Conservation (phyloP, 805 yeast species). For the Ogataea saltuana region DNA sequence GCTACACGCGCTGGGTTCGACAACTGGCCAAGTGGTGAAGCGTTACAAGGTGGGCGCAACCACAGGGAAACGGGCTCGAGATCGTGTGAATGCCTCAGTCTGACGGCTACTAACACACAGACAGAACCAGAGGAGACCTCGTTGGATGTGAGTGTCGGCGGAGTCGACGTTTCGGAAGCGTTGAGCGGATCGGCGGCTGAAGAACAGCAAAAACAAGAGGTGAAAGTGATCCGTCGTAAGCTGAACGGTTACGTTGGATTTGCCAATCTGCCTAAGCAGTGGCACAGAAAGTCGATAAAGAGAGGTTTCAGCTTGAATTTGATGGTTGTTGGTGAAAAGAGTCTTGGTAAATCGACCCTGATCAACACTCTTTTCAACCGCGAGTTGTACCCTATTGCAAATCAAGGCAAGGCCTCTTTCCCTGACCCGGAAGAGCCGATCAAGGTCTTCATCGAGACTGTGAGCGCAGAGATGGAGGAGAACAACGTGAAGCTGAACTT, state of each 20-base stretch:
- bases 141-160: constrained; percentile 12
- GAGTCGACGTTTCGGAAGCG: constrained; percentile 2
- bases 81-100: too few relatives aligned
- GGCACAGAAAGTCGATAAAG: constrained; percentile 92
- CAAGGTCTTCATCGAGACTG: constrained; percentile 58
- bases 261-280: constrained; percentile 96
- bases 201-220: constrained; percentile 31
- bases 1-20: too few relatives aligned
- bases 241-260: constrained; percentile 94
- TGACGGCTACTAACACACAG: constrained; percentile 1
- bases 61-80: too few relatives aligned
- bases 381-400: constrained; percentile 47
- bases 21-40: too few relatives aligned
- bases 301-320: constrained; percentile 88
- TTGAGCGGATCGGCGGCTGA: constrained; percentile 10
- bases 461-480: constrained; percentile 79
- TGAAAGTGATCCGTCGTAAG: constrained; percentile 75
- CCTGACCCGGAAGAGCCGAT: constrained; percentile 46
- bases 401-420: constrained; percentile 29
- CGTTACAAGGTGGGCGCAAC: too few relatives aligned
- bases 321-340: constrained; percentile 88
- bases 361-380: constrained; percentile 85
- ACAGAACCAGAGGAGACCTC: constrained; percentile 15
- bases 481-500: constrained; percentile 86
- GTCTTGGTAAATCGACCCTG: constrained; percentile 91